phyloP scores from a whole-genome alignment of 805 yeast genomes.

The Pichia kluyveri region DNA sequence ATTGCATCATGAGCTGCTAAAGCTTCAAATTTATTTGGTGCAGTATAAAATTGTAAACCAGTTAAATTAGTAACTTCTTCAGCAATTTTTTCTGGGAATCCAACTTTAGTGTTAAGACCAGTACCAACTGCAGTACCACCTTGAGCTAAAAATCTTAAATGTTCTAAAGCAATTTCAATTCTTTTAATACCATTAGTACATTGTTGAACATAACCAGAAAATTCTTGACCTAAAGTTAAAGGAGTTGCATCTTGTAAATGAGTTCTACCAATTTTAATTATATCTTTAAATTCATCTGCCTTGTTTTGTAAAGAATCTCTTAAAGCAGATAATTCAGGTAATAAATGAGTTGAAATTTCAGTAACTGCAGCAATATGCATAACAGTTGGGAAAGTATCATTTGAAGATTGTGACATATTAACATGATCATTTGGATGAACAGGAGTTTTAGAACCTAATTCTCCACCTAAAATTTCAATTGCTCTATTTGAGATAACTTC shows the following conservation, averaged over 20 bases:
- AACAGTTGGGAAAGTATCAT: conserved; percentile 98
- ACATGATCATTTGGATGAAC: conserved; percentile 99
- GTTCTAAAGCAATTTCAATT: conserved; percentile 68
- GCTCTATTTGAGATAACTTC: conserved; percentile 99
- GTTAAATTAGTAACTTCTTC: conserved; percentile 77
- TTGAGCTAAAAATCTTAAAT: conserved; percentile 81
- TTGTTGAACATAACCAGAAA: conserved; percentile 94
- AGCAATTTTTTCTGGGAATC: conserved; percentile 84
- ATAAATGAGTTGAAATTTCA: conserved; percentile 64
- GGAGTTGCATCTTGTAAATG: conserved; percentile 99
- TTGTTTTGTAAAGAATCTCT: conserved; percentile 73
- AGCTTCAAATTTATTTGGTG: conserved; percentile 98
- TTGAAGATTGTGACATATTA: conserved; percentile 97
- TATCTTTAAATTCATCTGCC: conserved; percentile 73
- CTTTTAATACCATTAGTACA: conserved; percentile 83
- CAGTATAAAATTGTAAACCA: conserved; percentile 83
- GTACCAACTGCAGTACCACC: conserved; percentile 99
- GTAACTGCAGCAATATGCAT: conserved; percentile 99
- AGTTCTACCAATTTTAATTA: conserved; percentile 98
- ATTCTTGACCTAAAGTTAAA: conserved; percentile 94
- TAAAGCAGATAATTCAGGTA: conserved; percentile 74
- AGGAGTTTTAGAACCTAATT: conserved; percentile 82
- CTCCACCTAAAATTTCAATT: conserved; percentile 90
- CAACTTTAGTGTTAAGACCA: conserved; percentile 89
- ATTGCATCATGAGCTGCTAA: conserved; percentile 98